These are phyloP conservation scores for Rutstroemia sydowiana DNA, from an alignment of 2,329 filamentous ascomycete genomes.

Conservation along the genomic window DNA sequence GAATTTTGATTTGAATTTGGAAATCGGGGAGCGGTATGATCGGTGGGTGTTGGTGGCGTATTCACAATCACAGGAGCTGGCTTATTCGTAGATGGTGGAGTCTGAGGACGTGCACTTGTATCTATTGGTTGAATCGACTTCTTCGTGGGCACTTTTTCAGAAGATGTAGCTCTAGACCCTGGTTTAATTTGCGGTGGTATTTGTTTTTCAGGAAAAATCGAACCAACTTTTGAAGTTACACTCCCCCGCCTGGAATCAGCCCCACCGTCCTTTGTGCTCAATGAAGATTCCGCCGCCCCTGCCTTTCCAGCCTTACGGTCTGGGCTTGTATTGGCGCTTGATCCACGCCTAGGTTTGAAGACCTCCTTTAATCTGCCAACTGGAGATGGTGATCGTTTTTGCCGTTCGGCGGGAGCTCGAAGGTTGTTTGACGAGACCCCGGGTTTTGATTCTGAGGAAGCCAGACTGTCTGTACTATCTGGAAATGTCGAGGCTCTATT, in stretches of 20 bases:
- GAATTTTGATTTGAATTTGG: slow-evolving; percentile 19
- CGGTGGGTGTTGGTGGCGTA: slow-evolving; percentile 58
- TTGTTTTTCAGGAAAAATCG: slow-evolving; percentile 26
- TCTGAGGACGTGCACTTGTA: slow-evolving; percentile 23
- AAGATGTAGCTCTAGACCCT: slow-evolving; percentile 18
- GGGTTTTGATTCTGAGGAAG: slow-evolving; percentile 28
- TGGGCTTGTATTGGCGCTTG: slow-evolving; percentile 39
- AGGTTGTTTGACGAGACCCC: slow-evolving; percentile 32
- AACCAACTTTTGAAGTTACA: slow-evolving; percentile 25
- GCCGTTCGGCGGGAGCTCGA: slow-evolving; percentile 36
- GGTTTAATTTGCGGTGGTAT: slow-evolving; percentile 12
- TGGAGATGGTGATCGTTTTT: slow-evolving; percentile 59
- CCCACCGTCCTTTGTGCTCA: slow-evolving; percentile 17
- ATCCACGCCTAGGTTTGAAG: slow-evolving; percentile 44
- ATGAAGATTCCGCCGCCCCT: slow-evolving; percentile 10
- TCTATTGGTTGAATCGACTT: slow-evolving; percentile 25
- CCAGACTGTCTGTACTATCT: slow-evolving; percentile 19
- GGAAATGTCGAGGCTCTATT: slow-evolving; percentile 35
- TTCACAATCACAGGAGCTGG: slow-evolving; percentile 50
- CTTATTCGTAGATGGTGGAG: slow-evolving; percentile 25
- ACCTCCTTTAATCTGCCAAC: slow-evolving; percentile 65
- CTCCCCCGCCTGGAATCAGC: slow-evolving; percentile 23
- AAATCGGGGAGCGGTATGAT: slow-evolving; percentile 31
- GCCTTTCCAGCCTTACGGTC: slow-evolving; percentile 31
- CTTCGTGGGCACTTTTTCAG: slow-evolving; percentile 24